A percentile compares a stretch with the other conserved stretches of the same genome.
Conservation (phyloP, 2,329 filamentous ascomycete genomes). For the Dactylellina drechsleri region DNA sequence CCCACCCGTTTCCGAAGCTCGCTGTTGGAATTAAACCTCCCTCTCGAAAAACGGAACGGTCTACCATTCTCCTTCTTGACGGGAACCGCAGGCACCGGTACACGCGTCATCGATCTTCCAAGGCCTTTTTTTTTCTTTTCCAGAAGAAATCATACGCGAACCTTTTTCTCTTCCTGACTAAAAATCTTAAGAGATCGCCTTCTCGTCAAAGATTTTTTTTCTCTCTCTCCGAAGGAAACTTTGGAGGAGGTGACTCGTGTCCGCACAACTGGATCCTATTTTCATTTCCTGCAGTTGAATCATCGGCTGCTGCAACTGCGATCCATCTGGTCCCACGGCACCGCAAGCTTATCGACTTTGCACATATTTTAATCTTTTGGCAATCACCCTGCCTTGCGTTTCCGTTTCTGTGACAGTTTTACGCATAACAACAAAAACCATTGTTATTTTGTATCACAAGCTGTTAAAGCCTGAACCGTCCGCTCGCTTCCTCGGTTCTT, state of each 20-base stretch:
- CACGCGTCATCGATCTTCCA: constrained; percentile 48
- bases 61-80: constrained; percentile 44
- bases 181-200: constrained; percentile 4
- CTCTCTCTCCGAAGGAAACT: constrained; percentile 46
- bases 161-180: constrained; percentile 4
- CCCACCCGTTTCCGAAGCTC: constrained; percentile 16
- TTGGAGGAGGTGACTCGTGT: constrained; percentile 29
- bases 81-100: constrained; percentile 54
- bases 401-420: constrained; percentile 42
- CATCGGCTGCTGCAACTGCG: constrained; percentile 33
- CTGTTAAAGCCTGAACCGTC: constrained; percentile 46
- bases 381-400: constrained; percentile 16
- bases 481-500: constrained; percentile 54
- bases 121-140: constrained; percentile 25
- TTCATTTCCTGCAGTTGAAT: constrained; percentile 22
- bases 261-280: constrained; percentile 40
- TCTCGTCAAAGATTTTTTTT: constrained; percentile 8
- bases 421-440: constrained; percentile 3
- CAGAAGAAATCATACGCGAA: constrained; percentile 25
- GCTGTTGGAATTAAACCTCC: constrained; percentile 21
- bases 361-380: constrained; percentile 37
- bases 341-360: constrained; percentile 25
- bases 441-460: constrained; percentile 51
- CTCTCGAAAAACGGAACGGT: constrained; percentile 34
- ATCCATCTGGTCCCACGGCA: constrained; percentile 24